Base-by-base conservation (phyloP, 1,284 basidiomycete genomes). In the Ganoderma lucidum region DNA sequence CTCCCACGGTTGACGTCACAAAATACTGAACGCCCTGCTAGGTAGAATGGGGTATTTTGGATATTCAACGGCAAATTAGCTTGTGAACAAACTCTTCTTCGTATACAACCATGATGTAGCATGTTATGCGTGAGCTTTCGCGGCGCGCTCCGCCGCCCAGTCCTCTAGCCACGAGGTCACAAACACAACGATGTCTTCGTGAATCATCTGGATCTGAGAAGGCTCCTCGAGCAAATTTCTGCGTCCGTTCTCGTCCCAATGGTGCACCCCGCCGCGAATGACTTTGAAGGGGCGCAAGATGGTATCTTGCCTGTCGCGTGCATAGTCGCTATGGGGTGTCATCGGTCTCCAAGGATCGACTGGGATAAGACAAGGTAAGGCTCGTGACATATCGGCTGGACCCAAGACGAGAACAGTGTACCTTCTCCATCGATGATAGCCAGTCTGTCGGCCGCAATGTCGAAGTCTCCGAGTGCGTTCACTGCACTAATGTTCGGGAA, bases 301-400 rank as follows among this genome's bases (percentile, higher is more conserved):
- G 0, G 94, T 95, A 80, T 96, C 94, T 55, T 85, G 78, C 42
- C 96, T 85, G 58, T 87, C 83, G 6, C 84, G 81, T 0, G 96
- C 96, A 63, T 93, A 88, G 64, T 92, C 88, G 71, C 92, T 93
- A 77, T 97, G 95, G 0, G 96, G 95, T 1, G 96, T 93, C 70
- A 90, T 91, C 0, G 94, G 93, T 70, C 93, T 87, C 96, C 96
- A 98, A 3, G 96, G 96, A 80, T 97, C 95, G 41, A 92, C 93
- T 93, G 74, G 32, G 58, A 28, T 12, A 9, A 28, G 17, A 44
- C n/a, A 42, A n/a, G 39, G 30, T 55, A 37, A 37, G 19, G 66
- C 15, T 53, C 35, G 32, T 17, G 42, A 44, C 39, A 2, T 41
- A 2, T 12, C 39, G 9, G 39, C 10, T 41, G 9, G 37, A 37